Conservation (phyloP, 768 basidiomycete species). For the Suillus subalutaceus region DNA sequence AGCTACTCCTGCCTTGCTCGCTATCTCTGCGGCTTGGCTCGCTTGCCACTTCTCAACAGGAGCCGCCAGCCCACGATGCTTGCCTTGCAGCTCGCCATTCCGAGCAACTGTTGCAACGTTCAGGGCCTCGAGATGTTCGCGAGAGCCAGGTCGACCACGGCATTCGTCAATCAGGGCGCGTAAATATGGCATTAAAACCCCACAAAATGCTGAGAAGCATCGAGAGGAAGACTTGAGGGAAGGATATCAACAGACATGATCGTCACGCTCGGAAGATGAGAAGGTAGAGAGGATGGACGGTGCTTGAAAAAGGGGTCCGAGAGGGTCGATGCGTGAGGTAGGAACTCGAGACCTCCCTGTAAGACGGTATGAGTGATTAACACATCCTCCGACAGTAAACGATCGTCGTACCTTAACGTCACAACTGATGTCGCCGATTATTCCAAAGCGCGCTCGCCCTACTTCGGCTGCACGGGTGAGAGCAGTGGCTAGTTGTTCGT, state of each 20-base stretch:
- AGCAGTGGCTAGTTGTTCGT: constrained; percentile 55
- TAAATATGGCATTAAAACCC: constrained; percentile 68
- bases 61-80: constrained; percentile 61
- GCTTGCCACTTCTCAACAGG: constrained; percentile 50
- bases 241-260: constrained; percentile 93
- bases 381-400: not conserved
- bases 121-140: constrained; percentile 46
- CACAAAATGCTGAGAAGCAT: constrained; percentile 77
- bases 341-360: constrained; percentile 85
- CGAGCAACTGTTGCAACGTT: constrained; percentile 72
- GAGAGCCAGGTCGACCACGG: constrained; percentile 23
- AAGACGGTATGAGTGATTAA: constrained; percentile 2
- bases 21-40: constrained; percentile 2
- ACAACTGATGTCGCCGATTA: constrained; percentile 87
- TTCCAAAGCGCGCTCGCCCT: constrained; percentile 61
- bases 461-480: constrained; percentile 51
- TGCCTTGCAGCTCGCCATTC: constrained; percentile 53
- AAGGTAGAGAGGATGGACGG: constrained; percentile 43
- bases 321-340: constrained; percentile 76
- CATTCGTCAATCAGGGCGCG: constrained; percentile 52
- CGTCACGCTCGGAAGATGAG: constrained; percentile 58
- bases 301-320: constrained; percentile 70
- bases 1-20: not conserved
- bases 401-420: constrained; percentile 67
- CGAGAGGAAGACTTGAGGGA: constrained; percentile 80